Conservation (phyloP, 768 basidiomycete genomes). For the Thelephora aurantiotincta region DNA sequence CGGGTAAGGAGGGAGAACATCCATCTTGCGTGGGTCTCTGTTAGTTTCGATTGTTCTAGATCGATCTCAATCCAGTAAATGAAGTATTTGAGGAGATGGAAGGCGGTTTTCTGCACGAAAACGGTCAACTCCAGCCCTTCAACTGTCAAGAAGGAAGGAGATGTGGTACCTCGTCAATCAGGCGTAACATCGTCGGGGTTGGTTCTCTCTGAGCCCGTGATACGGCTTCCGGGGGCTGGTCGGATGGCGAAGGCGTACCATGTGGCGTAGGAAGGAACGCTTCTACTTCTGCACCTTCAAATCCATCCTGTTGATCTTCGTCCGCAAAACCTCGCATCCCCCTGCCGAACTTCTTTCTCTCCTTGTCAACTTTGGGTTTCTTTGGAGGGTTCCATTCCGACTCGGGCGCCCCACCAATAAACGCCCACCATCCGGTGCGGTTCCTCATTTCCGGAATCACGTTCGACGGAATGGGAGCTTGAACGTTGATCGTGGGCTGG, state of each 20-base stretch:
- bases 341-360: constrained; percentile 6
- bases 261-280: too few relatives aligned
- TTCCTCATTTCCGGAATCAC: constrained; percentile 58
- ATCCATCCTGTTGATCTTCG: constrained; percentile 6
- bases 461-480: constrained; percentile 19
- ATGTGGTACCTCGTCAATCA: constrained; percentile 51
- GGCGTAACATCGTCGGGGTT: constrained; percentile 37
- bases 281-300: constrained; percentile 6
- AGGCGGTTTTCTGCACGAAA: constrained; percentile 38
- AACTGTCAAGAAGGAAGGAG: constrained; percentile 1
- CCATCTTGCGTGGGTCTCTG: constrained; percentile 57
- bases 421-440: constrained; percentile 72
- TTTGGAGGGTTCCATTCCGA: constrained; percentile 51
- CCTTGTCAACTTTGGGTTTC: constrained; percentile 16
- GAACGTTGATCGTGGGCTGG: constrained; percentile 44
- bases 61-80: constrained; percentile 64
- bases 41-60: constrained; percentile 30
- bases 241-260: too few relatives aligned
- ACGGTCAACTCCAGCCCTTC: neutral
- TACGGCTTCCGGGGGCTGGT: constrained; percentile 5
- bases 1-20: constrained; percentile 61
- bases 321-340: constrained; percentile 27
- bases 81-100: constrained; percentile 78
- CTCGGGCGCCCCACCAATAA: constrained; percentile 53
- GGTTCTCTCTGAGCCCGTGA: constrained; percentile 32